Evolutionary conservation across 2,329 filamentous ascomycete genomes (phyloP).

Genomic region (Nannizzia gypsea): DNA sequence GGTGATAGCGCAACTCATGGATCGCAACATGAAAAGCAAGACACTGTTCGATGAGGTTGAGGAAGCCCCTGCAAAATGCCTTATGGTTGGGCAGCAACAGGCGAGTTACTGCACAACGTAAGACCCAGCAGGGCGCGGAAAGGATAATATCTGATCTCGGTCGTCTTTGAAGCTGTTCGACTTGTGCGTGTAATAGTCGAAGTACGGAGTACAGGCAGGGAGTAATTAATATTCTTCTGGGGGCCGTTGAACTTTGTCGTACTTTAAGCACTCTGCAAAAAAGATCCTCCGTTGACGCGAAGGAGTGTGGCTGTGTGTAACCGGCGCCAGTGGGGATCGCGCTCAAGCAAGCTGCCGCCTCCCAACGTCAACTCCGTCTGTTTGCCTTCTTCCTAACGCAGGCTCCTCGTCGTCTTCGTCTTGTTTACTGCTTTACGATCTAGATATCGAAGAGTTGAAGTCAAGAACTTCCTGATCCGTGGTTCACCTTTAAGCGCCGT

Average conservation of each 20-base stretch:
- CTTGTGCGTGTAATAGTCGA: not conserved
- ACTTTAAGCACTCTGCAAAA: constrained; percentile 1
- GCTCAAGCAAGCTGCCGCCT: not conserved
- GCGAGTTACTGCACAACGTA: not conserved
- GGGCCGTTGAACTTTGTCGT: constrained; percentile 5
- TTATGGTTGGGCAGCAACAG: not conserved
- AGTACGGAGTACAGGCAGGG: not conserved
- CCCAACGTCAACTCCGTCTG: not conserved
- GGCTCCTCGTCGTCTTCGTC: not conserved
- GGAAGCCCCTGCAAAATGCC: not conserved
- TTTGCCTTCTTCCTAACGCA: not conserved
- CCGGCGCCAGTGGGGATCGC: not conserved
- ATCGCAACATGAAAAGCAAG: constrained; percentile 3
- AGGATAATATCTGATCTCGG: not conserved
- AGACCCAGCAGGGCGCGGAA: not conserved
- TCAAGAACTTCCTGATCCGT: constrained; percentile 3
- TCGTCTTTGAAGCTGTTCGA: not conserved
- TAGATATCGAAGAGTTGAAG: not conserved
- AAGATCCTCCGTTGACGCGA: not conserved
- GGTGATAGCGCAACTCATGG: constrained; percentile 3
- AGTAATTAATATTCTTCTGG: not conserved
- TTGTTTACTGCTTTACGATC: not conserved
- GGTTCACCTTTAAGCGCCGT: not conserved
- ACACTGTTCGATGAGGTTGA: not conserved
- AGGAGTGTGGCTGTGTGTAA: not conserved